Conservation (phyloP, 345 rosid species). For the Citrus australasica region DNA sequence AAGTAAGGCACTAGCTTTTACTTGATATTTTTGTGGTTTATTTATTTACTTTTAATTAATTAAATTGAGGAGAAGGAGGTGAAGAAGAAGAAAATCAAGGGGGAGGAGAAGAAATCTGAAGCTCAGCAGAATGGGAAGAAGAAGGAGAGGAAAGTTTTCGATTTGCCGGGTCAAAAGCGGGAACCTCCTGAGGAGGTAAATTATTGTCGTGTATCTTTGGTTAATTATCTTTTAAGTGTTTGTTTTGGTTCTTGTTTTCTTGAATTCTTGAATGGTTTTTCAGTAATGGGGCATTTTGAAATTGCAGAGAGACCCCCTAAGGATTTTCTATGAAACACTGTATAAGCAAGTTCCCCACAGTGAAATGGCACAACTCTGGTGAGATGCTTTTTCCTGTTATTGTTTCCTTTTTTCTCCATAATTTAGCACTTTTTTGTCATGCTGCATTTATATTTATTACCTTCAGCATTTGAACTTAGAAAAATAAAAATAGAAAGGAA, state of each 20-base stretch:
- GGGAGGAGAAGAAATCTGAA: slow-evolving; percentile 30
- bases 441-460: not conserved
- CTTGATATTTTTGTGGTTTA: not conserved
- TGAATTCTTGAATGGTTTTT: not conserved
- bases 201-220: not conserved
- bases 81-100: slow-evolving; percentile 40
- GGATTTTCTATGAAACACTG: slow-evolving; percentile 86
- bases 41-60: slow-evolving; percentile 1
- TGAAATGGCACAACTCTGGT: slow-evolving; percentile 96
- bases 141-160: slow-evolving; percentile 75
- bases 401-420: not conserved
- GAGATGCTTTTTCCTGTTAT: slow-evolving; percentile 23
- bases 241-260: not conserved
- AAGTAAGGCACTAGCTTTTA: not conserved
- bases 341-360: slow-evolving; percentile 72
- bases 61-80: slow-evolving; percentile 33
- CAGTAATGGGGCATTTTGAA: slow-evolving; percentile 12
- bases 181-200: slow-evolving; percentile 78
- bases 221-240: not conserved
- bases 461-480: not conserved
- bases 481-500: not conserved
- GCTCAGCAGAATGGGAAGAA: slow-evolving; percentile 38
- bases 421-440: not conserved
- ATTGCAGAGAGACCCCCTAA: slow-evolving; percentile 91
- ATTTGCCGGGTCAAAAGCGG: slow-evolving; percentile 89